Conservation (phyloP, 192 early-diverging fungal species). For the Podila epicladia region DNA sequence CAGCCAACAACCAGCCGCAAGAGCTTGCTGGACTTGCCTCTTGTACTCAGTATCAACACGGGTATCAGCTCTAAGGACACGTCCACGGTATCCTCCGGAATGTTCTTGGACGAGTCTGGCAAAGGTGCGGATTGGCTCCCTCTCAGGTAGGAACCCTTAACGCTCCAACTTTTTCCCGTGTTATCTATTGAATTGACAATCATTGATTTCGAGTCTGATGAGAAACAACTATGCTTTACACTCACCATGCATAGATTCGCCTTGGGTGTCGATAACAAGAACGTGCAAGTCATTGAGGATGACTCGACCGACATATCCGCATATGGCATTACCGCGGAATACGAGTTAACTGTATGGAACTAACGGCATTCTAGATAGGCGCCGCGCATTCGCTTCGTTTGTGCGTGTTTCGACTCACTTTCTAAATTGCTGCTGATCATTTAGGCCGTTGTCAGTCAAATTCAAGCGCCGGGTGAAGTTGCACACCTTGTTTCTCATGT, state of each 20-base stretch:
- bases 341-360: slow-evolving; percentile 68
- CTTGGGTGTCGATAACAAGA: slow-evolving; percentile 53
- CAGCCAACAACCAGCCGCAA: slow-evolving; percentile 82
- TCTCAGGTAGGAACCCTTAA: slow-evolving; percentile 44
- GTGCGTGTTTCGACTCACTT: not conserved
- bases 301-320: slow-evolving; percentile 36
- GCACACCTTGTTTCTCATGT: slow-evolving; percentile 79
- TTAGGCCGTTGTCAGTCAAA: slow-evolving; percentile 64
- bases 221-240: not conserved
- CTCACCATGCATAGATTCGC: slow-evolving; percentile 52
- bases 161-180: slow-evolving; percentile 2
- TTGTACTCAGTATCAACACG: slow-evolving; percentile 84
- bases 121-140: slow-evolving; percentile 60
- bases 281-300: slow-evolving; percentile 53
- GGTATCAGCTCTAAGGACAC: slow-evolving; percentile 67
- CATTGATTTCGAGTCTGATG: not conserved
- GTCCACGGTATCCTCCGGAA: slow-evolving; percentile 51
- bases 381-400: not conserved
- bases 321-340: slow-evolving; percentile 55
- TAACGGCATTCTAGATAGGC: too few species aligned
- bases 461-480: slow-evolving; percentile 64
- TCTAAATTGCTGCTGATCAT: not conserved
- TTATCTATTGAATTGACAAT: not conserved
- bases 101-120: slow-evolving; percentile 33
- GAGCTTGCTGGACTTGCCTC: slow-evolving; percentile 71